Conservation (phyloP, 2,329 filamentous ascomycete genomes). For the Claviceps sp. region DNA sequence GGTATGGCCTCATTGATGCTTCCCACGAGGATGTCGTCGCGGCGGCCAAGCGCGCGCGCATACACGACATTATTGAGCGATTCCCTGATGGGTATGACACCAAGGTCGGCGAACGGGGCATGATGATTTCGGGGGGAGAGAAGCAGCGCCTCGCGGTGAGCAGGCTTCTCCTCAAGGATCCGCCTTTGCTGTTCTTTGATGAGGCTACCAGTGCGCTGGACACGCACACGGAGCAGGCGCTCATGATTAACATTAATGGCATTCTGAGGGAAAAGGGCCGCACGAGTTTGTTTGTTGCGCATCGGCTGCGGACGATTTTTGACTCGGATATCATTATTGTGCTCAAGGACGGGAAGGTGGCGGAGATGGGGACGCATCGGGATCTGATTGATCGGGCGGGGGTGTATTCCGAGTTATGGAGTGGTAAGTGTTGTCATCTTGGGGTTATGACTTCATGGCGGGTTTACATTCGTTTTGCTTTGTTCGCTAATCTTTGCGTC, state of each 20-base stretch:
- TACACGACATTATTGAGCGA: slow-evolving; percentile 68
- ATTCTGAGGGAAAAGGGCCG: slow-evolving; percentile 78
- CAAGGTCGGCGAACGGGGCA: slow-evolving; percentile 80
- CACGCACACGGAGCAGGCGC: slow-evolving; percentile 82
- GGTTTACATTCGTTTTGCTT: background rate
- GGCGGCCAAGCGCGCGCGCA: slow-evolving; percentile 69
- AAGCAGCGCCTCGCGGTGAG: slow-evolving; percentile 84
- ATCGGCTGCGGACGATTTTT: slow-evolving; percentile 83
- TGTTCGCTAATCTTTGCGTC: background rate
- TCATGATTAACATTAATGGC: slow-evolving; percentile 85
- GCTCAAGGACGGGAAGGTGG: slow-evolving; percentile 69
- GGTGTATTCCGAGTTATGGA: slow-evolving; percentile 84
- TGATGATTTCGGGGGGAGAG: slow-evolving; percentile 95
- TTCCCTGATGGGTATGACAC: slow-evolving; percentile 84
- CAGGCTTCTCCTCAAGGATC: slow-evolving; percentile 74
- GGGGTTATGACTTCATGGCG: too few species aligned
- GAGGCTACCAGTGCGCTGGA: slow-evolving; percentile 88
- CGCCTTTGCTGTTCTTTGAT: slow-evolving; percentile 84
- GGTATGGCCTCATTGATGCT: slow-evolving; percentile 74
- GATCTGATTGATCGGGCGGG: slow-evolving; percentile 67
- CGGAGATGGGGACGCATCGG: slow-evolving; percentile 77
- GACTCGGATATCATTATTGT: slow-evolving; percentile 92
- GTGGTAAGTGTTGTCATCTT: slow-evolving; percentile 43
- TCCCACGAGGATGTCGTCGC: slow-evolving; percentile 57
- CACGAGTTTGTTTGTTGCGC: slow-evolving; percentile 91